These are phyloP conservation scores for Phytophthora capsici DNA, from an alignment of 352 stramenopile genomes.

Conservation along the genomic window DNA sequence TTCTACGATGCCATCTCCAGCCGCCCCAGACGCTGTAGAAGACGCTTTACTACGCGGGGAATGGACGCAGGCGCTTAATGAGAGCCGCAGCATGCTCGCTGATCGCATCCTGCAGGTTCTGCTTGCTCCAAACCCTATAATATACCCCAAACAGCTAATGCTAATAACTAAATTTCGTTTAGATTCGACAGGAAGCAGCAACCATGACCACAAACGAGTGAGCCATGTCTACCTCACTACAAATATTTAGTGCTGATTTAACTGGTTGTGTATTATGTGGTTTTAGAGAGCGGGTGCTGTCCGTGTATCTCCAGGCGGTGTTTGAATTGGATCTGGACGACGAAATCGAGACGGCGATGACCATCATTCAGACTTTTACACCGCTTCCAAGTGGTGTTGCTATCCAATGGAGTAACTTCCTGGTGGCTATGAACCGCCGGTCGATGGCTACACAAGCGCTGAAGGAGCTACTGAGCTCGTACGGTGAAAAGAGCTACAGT, in stretches of 20 bases:
- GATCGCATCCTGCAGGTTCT: conserved; percentile 40
- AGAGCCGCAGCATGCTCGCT: conserved; percentile 53
- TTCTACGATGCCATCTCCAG: conserved; percentile 8
- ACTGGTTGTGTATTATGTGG: background rate
- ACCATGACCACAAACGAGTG: conserved; percentile 34
- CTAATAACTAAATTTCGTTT: background rate
- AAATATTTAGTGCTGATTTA: too few relatives aligned
- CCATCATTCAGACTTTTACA: conserved; percentile 48
- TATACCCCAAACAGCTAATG: too few relatives aligned
- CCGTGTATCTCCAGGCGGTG: conserved; percentile 69
- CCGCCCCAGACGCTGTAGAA: conserved; percentile 39
- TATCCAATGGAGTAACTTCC: conserved; percentile 70
- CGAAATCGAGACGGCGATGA: conserved; percentile 56
- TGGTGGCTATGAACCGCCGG: conserved; percentile 64
- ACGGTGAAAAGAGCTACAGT: conserved; percentile 1
- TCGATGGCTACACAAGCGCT: conserved; percentile 38
- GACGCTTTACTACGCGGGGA: conserved; percentile 67
- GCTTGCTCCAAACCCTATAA: background rate
- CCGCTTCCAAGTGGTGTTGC: conserved; percentile 48
- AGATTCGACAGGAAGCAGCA: conserved; percentile 23
- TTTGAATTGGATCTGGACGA: conserved; percentile 67
- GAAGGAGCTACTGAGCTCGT: conserved; percentile 31
- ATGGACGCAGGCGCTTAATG: conserved; percentile 54
- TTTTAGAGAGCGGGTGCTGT: conserved; percentile 60
- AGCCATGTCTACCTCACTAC: background rate